Percentiles rank a stretch among this genome's conserved stretches.
These are phyloP conservation scores for Fibroporia radiculosa DNA, from an alignment of 768 basidiomycete species.

Conservation along the genomic window DNA sequence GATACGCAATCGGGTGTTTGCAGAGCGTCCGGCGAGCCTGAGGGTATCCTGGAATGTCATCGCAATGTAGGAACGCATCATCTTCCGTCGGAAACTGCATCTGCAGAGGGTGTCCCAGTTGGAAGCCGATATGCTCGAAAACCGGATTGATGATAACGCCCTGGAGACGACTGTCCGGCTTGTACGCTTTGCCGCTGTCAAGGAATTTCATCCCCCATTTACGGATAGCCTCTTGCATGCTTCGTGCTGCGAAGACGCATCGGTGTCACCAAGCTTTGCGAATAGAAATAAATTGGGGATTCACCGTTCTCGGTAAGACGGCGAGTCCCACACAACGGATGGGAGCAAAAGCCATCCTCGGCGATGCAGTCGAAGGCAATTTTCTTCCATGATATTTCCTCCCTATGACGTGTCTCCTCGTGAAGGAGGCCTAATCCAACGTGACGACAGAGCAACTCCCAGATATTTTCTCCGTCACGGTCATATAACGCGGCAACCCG, in stretches of 20 bases:
- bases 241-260: too few species aligned
- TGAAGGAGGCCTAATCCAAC: constrained; percentile 10
- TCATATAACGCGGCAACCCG: constrained; percentile 15
- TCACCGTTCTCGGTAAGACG: constrained; percentile 12
- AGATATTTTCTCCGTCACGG: constrained; percentile 14
- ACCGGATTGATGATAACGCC: constrained; percentile 2
- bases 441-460: constrained; percentile 4
- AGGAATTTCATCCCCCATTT: too few species aligned
- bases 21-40: background rate
- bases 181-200: background rate
- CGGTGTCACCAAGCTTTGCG: background rate
- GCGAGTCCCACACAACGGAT: constrained; percentile 11
- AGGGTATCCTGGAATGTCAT: constrained; percentile 1
- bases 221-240: too few species aligned
- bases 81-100: background rate
- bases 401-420: background rate
- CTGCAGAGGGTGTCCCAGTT: background rate
- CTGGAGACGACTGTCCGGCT: background rate
- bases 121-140: constrained; percentile 5
- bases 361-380: constrained; percentile 13
- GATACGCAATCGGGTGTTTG: constrained; percentile 6
- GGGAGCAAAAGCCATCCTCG: constrained; percentile 14
- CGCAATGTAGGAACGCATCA: constrained; percentile 2
- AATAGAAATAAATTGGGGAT: background rate
- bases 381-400: constrained; percentile 12